Evolutionary conservation across 139 green algal species (phyloP).

Genomic region (Penium margaritaceum): DNA sequence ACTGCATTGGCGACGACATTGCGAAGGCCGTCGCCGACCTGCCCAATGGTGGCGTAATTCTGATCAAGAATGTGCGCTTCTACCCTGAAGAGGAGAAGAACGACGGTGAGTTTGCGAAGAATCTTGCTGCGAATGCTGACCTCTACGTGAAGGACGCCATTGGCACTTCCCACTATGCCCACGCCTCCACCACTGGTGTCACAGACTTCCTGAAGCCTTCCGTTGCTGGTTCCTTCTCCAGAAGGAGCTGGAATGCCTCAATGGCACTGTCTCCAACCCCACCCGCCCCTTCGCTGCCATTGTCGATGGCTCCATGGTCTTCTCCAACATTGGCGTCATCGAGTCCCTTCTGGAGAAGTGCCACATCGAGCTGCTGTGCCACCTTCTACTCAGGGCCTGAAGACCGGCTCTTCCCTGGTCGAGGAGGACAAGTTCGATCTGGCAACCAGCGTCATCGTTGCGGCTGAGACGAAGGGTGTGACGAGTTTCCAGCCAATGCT

Average conservation of each 20-base stretch:
- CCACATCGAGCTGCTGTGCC: conserved; percentile 83
- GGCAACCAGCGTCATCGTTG: conserved; percentile 73
- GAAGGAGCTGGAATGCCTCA: conserved; percentile 90
- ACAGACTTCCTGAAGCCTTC: conserved; percentile 64
- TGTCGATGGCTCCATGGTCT: conserved; percentile 94
- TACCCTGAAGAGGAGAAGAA: conserved; percentile 92
- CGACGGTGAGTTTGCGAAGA: conserved; percentile 80
- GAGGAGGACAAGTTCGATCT: conserved; percentile 98
- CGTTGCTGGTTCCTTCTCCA: conserved; percentile 85
- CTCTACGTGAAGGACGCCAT: conserved; percentile 98
- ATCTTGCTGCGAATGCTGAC: conserved; percentile 87
- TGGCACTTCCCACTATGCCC: conserved; percentile 92
- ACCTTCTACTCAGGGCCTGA: conserved; percentile 89
- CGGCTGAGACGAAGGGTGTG: conserved; percentile 74
- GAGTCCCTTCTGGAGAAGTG: conserved; percentile 85
- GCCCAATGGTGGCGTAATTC: conserved; percentile 68
- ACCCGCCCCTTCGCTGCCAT: conserved; percentile 92
- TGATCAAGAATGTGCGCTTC: conserved; percentile 52
- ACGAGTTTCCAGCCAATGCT: too few species aligned
- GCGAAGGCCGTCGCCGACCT: conserved; percentile 59
- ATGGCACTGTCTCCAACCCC: conserved; percentile 78
- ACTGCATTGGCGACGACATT: conserved; percentile 87
- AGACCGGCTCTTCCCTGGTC: conserved; percentile 82
- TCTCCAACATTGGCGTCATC: conserved; percentile 97
- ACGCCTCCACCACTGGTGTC: conserved; percentile 94